Evolutionary conservation across 306 rosid genomes (phyloP).

Genomic region (Medicago lupulina): DNA sequence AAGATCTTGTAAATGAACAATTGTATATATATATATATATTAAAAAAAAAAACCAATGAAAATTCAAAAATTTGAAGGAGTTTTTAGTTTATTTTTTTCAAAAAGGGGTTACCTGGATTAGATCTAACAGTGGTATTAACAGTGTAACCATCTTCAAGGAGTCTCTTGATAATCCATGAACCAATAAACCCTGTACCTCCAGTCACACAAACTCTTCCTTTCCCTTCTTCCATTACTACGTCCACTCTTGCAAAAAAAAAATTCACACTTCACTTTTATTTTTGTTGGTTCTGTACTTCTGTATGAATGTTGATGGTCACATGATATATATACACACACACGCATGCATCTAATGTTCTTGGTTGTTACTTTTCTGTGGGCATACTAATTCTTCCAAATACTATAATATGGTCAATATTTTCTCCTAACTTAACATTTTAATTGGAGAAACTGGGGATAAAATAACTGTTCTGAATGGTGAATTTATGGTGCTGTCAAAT

Average conservation of each 20-base stretch:
- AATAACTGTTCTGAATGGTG: not conserved
- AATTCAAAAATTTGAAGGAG: too few species aligned
- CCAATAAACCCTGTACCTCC: slow-evolving; percentile 61
- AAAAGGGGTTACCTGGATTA: slow-evolving; percentile 44
- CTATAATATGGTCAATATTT: not conserved
- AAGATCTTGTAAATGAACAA: too few species aligned
- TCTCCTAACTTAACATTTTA: not conserved
- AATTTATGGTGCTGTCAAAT: not conserved
- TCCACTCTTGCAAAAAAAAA: not conserved
- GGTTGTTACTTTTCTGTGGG: not conserved
- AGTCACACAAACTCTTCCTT: slow-evolving; percentile 53
- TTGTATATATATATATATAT: too few species aligned
- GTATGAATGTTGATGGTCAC: not conserved
- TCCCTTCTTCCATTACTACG: slow-evolving; percentile 30
- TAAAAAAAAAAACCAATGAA: too few species aligned
- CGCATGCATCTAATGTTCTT: not conserved
- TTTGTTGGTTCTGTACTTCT: not conserved
- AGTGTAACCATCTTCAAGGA: slow-evolving; percentile 55
- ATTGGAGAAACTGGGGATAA: not conserved
- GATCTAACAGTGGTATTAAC: slow-evolving; percentile 54
- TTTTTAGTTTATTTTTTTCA: not conserved
- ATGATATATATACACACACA: not conserved
- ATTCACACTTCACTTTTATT: not conserved
- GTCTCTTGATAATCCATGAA: slow-evolving; percentile 57
- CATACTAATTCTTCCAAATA: not conserved